Evolutionary conservation across 1,284 basidiomycete species (phyloP).

Genomic region (Psilocybe mexicana): DNA sequence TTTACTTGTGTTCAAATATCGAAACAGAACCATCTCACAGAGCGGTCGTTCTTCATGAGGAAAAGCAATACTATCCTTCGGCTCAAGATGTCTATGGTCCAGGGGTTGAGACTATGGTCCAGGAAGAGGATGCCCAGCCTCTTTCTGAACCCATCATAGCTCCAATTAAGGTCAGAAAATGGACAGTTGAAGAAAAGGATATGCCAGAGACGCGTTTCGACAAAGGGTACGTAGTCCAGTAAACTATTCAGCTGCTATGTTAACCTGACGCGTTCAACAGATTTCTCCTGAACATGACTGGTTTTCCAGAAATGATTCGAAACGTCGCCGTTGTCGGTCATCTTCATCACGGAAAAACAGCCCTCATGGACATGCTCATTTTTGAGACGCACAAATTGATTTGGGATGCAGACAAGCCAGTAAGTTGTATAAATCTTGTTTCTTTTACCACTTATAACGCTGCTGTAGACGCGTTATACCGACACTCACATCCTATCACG

Average conservation of each 20-base stretch:
- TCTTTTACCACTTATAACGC: slow-evolving; percentile 11
- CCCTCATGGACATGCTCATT: slow-evolving; percentile 94
- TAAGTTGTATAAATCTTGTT: slow-evolving; percentile 40
- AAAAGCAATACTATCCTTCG: slow-evolving; percentile 97
- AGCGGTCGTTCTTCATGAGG: slow-evolving; percentile 92
- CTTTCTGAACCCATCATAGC: slow-evolving; percentile 95
- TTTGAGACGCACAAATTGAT: slow-evolving; percentile 95
- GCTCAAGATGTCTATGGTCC: slow-evolving; percentile 92
- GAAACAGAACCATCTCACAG: slow-evolving; percentile 70
- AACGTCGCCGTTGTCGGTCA: slow-evolving; percentile 96
- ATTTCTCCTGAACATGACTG: slow-evolving; percentile 91
- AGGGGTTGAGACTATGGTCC: slow-evolving; percentile 95
- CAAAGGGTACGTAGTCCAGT: slow-evolving; percentile 70
- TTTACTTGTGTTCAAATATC: background rate
- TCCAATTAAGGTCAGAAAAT: slow-evolving; percentile 91
- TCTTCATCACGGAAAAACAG: slow-evolving; percentile 97
- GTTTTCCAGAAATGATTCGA: slow-evolving; percentile 92
- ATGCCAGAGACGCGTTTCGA: slow-evolving; percentile 93
- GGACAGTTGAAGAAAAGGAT: slow-evolving; percentile 90
- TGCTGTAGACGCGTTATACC: slow-evolving; percentile 80
- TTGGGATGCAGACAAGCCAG: slow-evolving; percentile 89
- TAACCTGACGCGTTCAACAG: slow-evolving; percentile 39
- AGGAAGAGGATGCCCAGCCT: slow-evolving; percentile 97
- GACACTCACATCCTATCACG: slow-evolving; percentile 92
- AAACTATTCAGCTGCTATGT: background rate